These are phyloP conservation scores for Claviceps sp. DNA, from an alignment of 2,329 filamentous ascomycete species.

Conservation along the genomic window DNA sequence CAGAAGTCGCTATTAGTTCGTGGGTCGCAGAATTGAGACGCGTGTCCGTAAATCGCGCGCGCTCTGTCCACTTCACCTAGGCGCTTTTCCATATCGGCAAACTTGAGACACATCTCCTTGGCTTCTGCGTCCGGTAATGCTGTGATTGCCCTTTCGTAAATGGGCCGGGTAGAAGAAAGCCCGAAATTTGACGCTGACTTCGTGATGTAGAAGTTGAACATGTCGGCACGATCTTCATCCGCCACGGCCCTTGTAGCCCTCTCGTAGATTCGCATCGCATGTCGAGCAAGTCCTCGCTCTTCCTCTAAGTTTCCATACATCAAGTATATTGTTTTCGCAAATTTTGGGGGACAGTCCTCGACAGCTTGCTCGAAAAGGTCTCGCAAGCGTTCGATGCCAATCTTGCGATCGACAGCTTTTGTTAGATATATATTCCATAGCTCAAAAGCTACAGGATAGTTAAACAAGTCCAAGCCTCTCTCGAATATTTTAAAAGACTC, in stretches of 20 bases:
- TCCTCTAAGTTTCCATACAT: slow-evolving; percentile 99
- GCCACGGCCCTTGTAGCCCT: slow-evolving; percentile 87
- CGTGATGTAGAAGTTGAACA: slow-evolving; percentile 99
- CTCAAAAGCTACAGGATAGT: slow-evolving; percentile 94
- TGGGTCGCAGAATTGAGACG: slow-evolving; percentile 93
- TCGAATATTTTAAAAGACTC: slow-evolving; percentile 98
- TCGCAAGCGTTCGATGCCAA: slow-evolving; percentile 82
- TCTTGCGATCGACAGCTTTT: slow-evolving; percentile 92
- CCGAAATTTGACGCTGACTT: slow-evolving; percentile 98
- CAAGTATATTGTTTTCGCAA: slow-evolving; percentile 88
- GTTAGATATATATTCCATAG: slow-evolving; percentile 97
- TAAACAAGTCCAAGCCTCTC: slow-evolving; percentile 93
- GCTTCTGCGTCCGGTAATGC: slow-evolving; percentile 88
- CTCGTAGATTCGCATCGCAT: slow-evolving; percentile 99
- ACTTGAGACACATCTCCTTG: slow-evolving; percentile 96
- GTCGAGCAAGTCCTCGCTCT: slow-evolving; percentile 81
- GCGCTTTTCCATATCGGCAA: slow-evolving; percentile 89
- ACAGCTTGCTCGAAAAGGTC: slow-evolving; percentile 96
- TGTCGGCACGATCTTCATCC: slow-evolving; percentile 87
- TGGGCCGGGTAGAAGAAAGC: slow-evolving; percentile 81
- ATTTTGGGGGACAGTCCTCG: slow-evolving; percentile 86
- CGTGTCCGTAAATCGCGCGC: slow-evolving; percentile 89
- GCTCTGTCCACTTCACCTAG: slow-evolving; percentile 91
- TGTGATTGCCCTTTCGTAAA: slow-evolving; percentile 91
- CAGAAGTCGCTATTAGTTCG: slow-evolving; percentile 83